phyloP scores from a whole-genome alignment of 768 basidiomycete species.

The Rhodotorula taiwanensis region DNA sequence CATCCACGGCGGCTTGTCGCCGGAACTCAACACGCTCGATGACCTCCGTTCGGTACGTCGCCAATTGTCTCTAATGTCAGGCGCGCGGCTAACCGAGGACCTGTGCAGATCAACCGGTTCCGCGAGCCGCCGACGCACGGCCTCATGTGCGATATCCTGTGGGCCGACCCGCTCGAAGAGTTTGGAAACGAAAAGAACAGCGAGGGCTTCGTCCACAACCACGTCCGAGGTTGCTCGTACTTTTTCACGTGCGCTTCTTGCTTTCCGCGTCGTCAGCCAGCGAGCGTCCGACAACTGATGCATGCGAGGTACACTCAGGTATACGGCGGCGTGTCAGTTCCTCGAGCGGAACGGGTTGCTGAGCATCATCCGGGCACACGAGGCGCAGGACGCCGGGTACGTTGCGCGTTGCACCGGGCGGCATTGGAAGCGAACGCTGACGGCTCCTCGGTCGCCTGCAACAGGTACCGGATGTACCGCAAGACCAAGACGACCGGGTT shows the following conservation, averaged over 20 bases:
- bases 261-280: background rate
- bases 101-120: constrained; percentile 82
- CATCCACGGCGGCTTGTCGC: constrained; percentile 93
- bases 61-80: background rate
- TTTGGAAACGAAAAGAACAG: constrained; percentile 88
- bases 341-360: constrained; percentile 92
- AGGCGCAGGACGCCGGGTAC: constrained; percentile 96
- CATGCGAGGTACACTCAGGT: constrained; percentile 51
- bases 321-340: constrained; percentile 94
- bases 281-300: constrained; percentile 2
- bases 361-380: constrained; percentile 94
- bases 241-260: constrained; percentile 74
- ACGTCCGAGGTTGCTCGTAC: constrained; percentile 93
- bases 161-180: constrained; percentile 97
- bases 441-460: background rate
- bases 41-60: constrained; percentile 76
- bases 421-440: too few species aligned
- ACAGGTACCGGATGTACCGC: constrained; percentile 81
- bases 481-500: constrained; percentile 98
- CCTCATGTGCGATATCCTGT: constrained; percentile 96
- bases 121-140: constrained; percentile 95
- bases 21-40: constrained; percentile 89
- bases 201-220: constrained; percentile 90
- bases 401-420: constrained; percentile 40
- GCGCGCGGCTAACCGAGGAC: too few species aligned